Evolutionary conservation across 257 asterid species (phyloP).

Genomic region (Hygrophila difformis): DNA sequence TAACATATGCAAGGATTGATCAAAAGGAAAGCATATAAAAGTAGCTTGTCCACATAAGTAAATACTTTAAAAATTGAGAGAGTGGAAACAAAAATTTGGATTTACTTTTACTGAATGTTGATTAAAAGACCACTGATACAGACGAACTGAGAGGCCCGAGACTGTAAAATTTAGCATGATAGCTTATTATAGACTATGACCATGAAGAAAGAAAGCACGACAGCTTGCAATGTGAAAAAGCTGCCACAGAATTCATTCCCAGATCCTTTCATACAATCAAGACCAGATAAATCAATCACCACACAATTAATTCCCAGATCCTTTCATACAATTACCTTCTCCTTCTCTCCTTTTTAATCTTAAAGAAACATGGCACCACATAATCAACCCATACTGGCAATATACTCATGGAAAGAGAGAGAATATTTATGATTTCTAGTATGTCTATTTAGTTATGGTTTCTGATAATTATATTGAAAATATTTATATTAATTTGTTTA

Average conservation of each 20-base stretch:
- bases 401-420: too few relatives aligned
- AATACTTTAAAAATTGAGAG: slow-evolving; percentile 2
- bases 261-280: too few relatives aligned
- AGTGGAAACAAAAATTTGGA: too few relatives aligned
- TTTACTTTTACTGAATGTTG: background rate
- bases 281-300: background rate
- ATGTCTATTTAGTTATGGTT: too few relatives aligned
- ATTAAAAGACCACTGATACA: background rate
- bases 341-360: too few relatives aligned
- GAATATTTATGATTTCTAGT: too few relatives aligned
- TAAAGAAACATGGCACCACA: too few relatives aligned
- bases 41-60: background rate
- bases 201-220: slow-evolving; percentile 1
- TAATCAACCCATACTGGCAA: too few relatives aligned
- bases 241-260: slow-evolving; percentile 90
- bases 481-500: too few relatives aligned
- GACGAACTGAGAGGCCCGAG: background rate
- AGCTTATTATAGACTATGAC: background rate
- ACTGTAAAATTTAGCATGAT: background rate
- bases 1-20: background rate
- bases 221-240: slow-evolving; percentile 80
- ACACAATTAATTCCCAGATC: too few relatives aligned
- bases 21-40: slow-evolving; percentile 1
- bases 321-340: too few relatives aligned
- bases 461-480: too few relatives aligned